Conservation (phyloP, 2,329 filamentous ascomycete species). For the Aspergillus sp. region DNA sequence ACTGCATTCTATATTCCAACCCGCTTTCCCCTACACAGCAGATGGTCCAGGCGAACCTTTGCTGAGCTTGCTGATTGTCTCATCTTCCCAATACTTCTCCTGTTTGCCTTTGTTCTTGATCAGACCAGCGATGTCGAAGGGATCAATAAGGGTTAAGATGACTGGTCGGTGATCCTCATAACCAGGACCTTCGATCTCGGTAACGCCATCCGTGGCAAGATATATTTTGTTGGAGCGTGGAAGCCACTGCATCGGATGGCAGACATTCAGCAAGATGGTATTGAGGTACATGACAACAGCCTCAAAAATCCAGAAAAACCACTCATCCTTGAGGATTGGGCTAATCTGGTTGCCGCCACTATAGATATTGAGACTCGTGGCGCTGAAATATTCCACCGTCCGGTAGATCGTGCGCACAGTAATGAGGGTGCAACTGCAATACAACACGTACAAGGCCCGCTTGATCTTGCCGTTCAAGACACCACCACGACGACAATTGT, state of each 20-base stretch:
- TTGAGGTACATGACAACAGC: slow-evolving; percentile 55
- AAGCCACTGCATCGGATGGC: slow-evolving; percentile 53
- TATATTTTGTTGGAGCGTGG: slow-evolving; percentile 55
- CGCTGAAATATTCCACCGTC: slow-evolving; percentile 52
- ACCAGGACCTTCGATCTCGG: slow-evolving; percentile 54
- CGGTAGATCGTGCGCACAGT: slow-evolving; percentile 51
- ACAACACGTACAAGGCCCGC: slow-evolving; percentile 47
- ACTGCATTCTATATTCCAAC: not conserved
- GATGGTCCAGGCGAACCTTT: not conserved
- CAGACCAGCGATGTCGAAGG: slow-evolving; percentile 45
- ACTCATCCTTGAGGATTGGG: slow-evolving; percentile 47
- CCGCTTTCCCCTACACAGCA: not conserved
- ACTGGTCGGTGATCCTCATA: slow-evolving; percentile 52
- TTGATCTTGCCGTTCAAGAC: slow-evolving; percentile 50
- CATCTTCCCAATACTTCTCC: slow-evolving; percentile 43
- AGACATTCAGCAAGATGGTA: slow-evolving; percentile 54
- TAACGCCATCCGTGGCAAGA: slow-evolving; percentile 54
- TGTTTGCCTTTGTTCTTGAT: slow-evolving; percentile 39
- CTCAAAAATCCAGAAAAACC: slow-evolving; percentile 59
- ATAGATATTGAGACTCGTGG: slow-evolving; percentile 36
- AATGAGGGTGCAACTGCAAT: slow-evolving; percentile 49
- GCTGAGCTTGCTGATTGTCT: not conserved
- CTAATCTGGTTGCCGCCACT: slow-evolving; percentile 39
- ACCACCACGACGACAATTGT: slow-evolving; percentile 40
- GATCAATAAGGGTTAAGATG: slow-evolving; percentile 46